Conservation (phyloP, 331 rosid species). For the Prunus yedoensis region DNA sequence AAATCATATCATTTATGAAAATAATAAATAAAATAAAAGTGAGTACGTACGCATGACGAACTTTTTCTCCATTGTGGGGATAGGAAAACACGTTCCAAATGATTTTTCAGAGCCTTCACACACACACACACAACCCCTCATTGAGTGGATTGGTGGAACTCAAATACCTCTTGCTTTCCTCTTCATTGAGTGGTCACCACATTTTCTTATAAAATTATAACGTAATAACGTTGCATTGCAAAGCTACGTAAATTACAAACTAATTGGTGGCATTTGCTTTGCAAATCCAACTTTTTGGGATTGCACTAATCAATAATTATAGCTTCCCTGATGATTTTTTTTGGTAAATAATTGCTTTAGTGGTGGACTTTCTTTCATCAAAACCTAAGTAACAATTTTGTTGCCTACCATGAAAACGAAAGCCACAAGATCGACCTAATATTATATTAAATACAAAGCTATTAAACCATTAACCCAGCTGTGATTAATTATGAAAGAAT, state of each 20-base stretch:
- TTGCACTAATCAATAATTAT: background rate
- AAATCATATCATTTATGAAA: too few species aligned
- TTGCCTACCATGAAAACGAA: constrained; percentile 1
- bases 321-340: background rate
- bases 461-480: too few species aligned
- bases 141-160: constrained; percentile 10
- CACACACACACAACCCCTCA: background rate
- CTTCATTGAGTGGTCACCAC: constrained; percentile 8
- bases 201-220: background rate
- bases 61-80: constrained; percentile 25
- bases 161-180: constrained; percentile 10
- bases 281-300: constrained; percentile 12
- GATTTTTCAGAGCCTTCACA: background rate
- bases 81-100: constrained; percentile 22
- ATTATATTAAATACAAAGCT: background rate
- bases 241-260: background rate
- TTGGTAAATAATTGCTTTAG: too few species aligned
- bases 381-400: background rate
- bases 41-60: constrained; percentile 16
- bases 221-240: background rate
- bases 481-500: too few species aligned
- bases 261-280: background rate
- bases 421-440: background rate
- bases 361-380: background rate
- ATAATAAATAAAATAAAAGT: background rate